A percentile compares a stretch with the other conserved stretches of the same genome.
Evolutionary conservation across 352 stramenopile genomes (phyloP).

Genomic region (Pythium scleroteichum): DNA sequence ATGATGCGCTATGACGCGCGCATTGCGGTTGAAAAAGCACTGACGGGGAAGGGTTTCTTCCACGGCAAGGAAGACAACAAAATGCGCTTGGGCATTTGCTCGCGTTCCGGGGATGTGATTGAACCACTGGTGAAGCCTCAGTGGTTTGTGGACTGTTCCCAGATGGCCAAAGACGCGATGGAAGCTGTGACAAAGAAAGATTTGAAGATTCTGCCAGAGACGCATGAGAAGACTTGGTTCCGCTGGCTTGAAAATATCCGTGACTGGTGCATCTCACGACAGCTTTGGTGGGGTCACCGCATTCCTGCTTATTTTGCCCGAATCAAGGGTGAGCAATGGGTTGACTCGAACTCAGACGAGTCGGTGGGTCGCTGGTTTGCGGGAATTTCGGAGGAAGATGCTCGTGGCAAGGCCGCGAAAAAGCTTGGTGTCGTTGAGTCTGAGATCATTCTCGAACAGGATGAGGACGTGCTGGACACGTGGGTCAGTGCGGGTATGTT

Average conservation of each 20-base stretch:
- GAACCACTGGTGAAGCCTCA: constrained; percentile 99
- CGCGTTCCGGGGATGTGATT: constrained; percentile 98
- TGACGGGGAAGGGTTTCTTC: constrained; percentile 94
- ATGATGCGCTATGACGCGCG: constrained; percentile 92
- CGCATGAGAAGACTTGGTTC: constrained; percentile 95
- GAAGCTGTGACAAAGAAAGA: constrained; percentile 79
- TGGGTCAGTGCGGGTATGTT: constrained; percentile 99
- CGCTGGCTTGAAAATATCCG: constrained; percentile 98
- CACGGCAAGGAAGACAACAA: constrained; percentile 98
- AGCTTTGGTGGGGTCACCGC: constrained; percentile 99
- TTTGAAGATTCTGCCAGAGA: constrained; percentile 78
- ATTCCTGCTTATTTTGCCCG: constrained; percentile 98
- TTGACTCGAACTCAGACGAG: constrained; percentile 74
- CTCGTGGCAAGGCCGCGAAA: constrained; percentile 77
- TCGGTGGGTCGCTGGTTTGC: constrained; percentile 71
- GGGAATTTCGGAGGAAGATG: constrained; percentile 84
- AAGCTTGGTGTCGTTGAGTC: constrained; percentile 64
- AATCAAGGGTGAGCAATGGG: constrained; percentile 75
- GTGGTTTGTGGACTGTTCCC: constrained; percentile 93
- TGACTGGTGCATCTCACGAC: constrained; percentile 99
- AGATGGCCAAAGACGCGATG: constrained; percentile 88
- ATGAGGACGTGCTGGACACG: constrained; percentile 99
- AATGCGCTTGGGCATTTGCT: constrained; percentile 98
- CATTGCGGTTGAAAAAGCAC: constrained; percentile 86
- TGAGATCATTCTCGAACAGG: constrained; percentile 91